Evolutionary conservation across 495 filamentous ascomycete species (phyloP).

Genomic region (Mycothermus thermophilus): DNA sequence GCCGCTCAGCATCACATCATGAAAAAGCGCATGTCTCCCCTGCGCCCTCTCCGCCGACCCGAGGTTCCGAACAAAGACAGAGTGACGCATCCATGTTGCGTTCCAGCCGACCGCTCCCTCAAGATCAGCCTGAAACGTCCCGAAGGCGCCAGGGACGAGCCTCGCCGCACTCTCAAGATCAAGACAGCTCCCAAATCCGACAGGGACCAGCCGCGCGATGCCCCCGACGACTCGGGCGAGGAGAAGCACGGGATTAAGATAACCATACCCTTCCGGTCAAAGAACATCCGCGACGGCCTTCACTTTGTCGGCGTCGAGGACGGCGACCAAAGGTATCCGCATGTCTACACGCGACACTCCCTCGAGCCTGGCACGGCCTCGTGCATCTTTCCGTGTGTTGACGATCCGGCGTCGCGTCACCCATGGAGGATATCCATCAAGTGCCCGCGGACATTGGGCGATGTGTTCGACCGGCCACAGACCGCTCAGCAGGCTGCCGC

Average conservation of each 20-base stretch:
- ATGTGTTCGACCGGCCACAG: conserved; percentile 46
- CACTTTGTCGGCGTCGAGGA: conserved; percentile 78
- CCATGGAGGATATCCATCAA: conserved; percentile 81
- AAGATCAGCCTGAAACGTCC: conserved; percentile 25
- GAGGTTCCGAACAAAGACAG: conserved; percentile 29
- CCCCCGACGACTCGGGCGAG: conserved; percentile 15
- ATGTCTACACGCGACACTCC: conserved; percentile 77
- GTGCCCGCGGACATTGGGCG: conserved; percentile 70
- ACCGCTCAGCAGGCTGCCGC: conserved; percentile 17
- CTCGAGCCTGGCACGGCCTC: conserved; percentile 63
- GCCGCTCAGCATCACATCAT: conserved; percentile 70
- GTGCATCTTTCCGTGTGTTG: conserved; percentile 82
- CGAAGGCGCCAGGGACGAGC: conserved; percentile 21
- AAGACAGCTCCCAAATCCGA: conserved; percentile 22
- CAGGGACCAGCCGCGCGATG: conserved; percentile 14
- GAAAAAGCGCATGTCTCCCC: conserved; percentile 45
- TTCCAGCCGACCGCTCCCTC: conserved; percentile 31
- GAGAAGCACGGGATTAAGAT: conserved; percentile 26
- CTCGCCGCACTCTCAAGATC: conserved; percentile 17
- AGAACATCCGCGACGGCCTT: conserved; percentile 65
- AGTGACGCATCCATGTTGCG: conserved; percentile 23
- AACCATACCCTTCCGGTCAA: conserved; percentile 61
- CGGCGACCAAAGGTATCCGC: conserved; percentile 69
- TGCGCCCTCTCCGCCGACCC: conserved; percentile 39
- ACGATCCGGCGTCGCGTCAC: conserved; percentile 63